Conservation (phyloP, 2,329 filamentous ascomycete genomes). For the Aspergillus melleus region DNA sequence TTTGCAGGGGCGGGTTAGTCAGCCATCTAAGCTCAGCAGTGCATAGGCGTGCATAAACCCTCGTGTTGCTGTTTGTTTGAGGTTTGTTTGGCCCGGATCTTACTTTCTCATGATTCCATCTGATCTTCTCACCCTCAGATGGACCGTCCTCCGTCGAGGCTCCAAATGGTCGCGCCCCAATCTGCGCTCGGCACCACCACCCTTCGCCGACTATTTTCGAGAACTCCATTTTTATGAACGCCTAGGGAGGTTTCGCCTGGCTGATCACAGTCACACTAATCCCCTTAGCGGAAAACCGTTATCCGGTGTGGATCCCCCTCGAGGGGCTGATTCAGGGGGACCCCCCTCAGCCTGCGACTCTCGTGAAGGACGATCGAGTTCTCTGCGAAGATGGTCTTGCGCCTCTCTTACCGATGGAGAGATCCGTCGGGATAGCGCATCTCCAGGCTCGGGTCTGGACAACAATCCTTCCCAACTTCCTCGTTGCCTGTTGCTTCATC, state of each 20-base stretch:
- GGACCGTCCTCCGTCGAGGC: not conserved
- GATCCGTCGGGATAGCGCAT: not conserved
- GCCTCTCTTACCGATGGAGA: not conserved
- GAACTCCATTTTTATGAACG: not conserved
- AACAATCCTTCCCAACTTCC: not conserved
- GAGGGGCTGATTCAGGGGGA: constrained; percentile 18
- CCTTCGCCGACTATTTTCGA: not conserved
- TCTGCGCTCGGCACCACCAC: not conserved
- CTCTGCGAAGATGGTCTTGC: not conserved
- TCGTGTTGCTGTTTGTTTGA: not conserved
- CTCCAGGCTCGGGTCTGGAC: not conserved
- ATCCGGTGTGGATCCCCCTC: constrained; percentile 13
- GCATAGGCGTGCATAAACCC: not conserved
- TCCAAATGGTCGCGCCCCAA: not conserved
- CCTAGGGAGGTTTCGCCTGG: not conserved
- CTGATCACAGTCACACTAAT: constrained; percentile 1
- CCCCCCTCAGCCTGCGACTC: not conserved
- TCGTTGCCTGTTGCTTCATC: not conserved
- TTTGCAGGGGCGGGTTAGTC: not conserved
- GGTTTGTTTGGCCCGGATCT: not conserved
- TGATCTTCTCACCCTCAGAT: not conserved
- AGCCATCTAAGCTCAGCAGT: not conserved
- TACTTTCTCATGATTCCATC: no score
- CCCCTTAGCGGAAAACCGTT: constrained; percentile 18
- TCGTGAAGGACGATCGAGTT: not conserved